Evolutionary conservation across 352 stramenopile genomes (phyloP).

Genomic region (Phytophthora citrophthora): DNA sequence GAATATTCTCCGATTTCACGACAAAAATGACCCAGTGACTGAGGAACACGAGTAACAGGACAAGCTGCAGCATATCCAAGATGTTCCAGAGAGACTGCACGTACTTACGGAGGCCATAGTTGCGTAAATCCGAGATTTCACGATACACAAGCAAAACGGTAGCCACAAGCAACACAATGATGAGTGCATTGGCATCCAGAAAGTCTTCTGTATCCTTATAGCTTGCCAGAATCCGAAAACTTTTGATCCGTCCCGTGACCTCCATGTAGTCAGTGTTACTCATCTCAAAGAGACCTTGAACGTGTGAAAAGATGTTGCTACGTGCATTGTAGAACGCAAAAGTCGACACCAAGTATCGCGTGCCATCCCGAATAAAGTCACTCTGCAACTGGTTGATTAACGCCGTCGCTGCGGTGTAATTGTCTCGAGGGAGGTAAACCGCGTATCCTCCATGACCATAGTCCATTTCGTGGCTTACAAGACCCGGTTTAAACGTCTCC

Average conservation of each 20-base stretch:
- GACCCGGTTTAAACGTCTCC: conserved; percentile 72
- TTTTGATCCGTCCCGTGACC: conserved; percentile 69
- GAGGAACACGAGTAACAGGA: conserved; percentile 70
- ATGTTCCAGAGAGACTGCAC: conserved; percentile 82
- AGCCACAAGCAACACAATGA: conserved; percentile 64
- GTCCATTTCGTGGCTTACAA: conserved; percentile 73
- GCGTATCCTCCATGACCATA: conserved; percentile 78
- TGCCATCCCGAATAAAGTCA: conserved; percentile 67
- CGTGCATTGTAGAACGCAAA: conserved; percentile 80
- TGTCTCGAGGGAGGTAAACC: conserved; percentile 77
- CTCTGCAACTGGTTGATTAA: conserved; percentile 57
- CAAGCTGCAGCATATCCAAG: conserved; percentile 76
- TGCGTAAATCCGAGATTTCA: conserved; percentile 60
- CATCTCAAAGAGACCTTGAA: conserved; percentile 79
- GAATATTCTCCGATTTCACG: conserved; percentile 54
- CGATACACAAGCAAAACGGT: conserved; percentile 58
- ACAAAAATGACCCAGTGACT: conserved; percentile 66
- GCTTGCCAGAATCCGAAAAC: conserved; percentile 69
- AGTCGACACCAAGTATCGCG: conserved; percentile 64
- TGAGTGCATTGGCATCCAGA: conserved; percentile 56
- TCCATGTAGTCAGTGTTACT: conserved; percentile 84
- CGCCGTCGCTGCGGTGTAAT: conserved; percentile 52
- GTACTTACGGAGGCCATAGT: conserved; percentile 64
- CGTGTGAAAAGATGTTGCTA: conserved; percentile 79
- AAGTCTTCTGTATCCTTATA: conserved; percentile 56